Conservation (phyloP, 768 basidiomycete species). For the Hericium rajendrae region DNA sequence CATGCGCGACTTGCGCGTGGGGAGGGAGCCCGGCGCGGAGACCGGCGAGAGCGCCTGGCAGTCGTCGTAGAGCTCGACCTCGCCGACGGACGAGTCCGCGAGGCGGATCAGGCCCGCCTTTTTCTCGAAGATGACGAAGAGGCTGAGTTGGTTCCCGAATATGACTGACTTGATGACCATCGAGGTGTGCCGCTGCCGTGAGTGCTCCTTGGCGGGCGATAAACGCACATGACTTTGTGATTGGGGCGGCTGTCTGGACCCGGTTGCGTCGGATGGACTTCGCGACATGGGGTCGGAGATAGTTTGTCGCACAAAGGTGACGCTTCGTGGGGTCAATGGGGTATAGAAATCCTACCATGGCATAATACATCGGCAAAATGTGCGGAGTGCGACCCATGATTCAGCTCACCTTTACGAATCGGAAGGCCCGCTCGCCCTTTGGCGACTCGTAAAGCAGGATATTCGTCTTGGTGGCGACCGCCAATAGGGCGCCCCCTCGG, state of each 20-base stretch:
- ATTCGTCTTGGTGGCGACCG: slow-evolving; percentile 64
- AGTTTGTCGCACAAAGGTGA: slow-evolving; percentile 64
- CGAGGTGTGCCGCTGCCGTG: slow-evolving; percentile 8
- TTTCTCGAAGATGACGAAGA: slow-evolving; percentile 84
- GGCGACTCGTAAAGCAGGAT: slow-evolving; percentile 77
- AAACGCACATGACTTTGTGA: slow-evolving; percentile 11
- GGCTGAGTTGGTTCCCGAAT: slow-evolving; percentile 63
- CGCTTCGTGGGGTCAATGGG: slow-evolving; percentile 53
- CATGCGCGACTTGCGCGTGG: slow-evolving; percentile 26
- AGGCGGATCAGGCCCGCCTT: slow-evolving; percentile 79
- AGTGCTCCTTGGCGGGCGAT: slow-evolving; percentile 9
- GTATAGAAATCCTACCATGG: slow-evolving; percentile 69
- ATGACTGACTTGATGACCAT: slow-evolving; percentile 20
- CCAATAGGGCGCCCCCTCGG: slow-evolving; percentile 47
- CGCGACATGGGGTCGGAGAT: slow-evolving; percentile 41
- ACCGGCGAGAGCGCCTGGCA: slow-evolving; percentile 19
- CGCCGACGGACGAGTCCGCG: slow-evolving; percentile 71
- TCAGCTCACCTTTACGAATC: slow-evolving; percentile 60
- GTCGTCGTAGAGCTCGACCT: slow-evolving; percentile 54
- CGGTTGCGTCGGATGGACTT: slow-evolving; percentile 31
- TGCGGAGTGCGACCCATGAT: not conserved
- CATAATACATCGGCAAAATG: no score
- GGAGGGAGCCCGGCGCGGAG: slow-evolving; percentile 13
- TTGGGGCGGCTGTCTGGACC: slow-evolving; percentile 8
- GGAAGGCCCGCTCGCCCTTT: slow-evolving; percentile 72